These are phyloP conservation scores for Aotearoamyces nothofagi DNA, from an alignment of 2,329 filamentous ascomycete genomes.

Conservation along the genomic window DNA sequence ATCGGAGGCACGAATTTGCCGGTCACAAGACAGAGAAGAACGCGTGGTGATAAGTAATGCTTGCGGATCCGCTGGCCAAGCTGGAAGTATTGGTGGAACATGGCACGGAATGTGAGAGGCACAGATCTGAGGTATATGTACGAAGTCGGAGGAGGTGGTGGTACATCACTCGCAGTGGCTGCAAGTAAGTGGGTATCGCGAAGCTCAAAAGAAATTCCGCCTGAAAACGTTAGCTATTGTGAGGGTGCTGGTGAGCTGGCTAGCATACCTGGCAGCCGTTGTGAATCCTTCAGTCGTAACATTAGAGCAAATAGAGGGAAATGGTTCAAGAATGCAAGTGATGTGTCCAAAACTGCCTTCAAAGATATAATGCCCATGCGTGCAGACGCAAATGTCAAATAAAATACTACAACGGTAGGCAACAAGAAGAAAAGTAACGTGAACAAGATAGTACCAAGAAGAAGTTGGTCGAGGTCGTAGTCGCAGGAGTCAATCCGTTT, in stretches of 20 bases:
- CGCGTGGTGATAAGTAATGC: constrained; percentile 82
- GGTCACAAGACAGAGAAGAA: constrained; percentile 75
- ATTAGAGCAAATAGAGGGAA: constrained; percentile 96
- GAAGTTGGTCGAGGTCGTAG: constrained; percentile 92
- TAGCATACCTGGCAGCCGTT: constrained; percentile 64
- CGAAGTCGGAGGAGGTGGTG: constrained; percentile 40
- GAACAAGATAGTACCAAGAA: constrained; percentile 92
- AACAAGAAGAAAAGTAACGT: constrained; percentile 89
- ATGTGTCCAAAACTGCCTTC: constrained; percentile 82
- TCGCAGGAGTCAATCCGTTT: constrained; percentile 98
- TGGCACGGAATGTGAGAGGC: constrained; percentile 76
- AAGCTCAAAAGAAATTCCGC: constrained; percentile 82
- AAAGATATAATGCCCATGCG: constrained; percentile 89
- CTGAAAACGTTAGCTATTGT: no score
- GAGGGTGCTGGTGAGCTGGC: no score
- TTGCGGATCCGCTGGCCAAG: constrained; percentile 84
- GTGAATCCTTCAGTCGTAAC: constrained; percentile 86
- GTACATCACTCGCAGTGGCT: constrained; percentile 16
- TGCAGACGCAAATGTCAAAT: constrained; percentile 86
- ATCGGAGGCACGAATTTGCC: constrained; percentile 92
- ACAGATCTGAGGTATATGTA: constrained; percentile 85
- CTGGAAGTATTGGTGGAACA: constrained; percentile 96
- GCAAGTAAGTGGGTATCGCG: constrained; percentile 49
- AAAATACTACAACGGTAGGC: constrained; percentile 91
- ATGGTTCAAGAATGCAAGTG: constrained; percentile 88